A percentile compares a stretch with the other conserved stretches of the same genome.
These are phyloP conservation scores for Vinca major DNA, from an alignment of 305 asterid species.

Conservation along the genomic window DNA sequence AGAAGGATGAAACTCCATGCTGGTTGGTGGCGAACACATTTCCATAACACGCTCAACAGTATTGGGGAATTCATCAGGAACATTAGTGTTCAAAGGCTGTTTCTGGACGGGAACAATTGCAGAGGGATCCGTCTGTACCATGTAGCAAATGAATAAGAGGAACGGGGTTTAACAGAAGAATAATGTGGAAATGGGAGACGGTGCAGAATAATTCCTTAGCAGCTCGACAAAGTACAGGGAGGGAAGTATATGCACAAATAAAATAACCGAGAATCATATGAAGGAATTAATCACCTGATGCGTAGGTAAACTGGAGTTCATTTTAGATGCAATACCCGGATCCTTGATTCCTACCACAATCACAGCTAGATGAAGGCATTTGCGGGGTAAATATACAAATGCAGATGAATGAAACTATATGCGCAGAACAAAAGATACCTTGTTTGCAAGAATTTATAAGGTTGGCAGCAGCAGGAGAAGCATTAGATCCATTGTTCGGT, in stretches of 20 bases:
- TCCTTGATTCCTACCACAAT: conserved; percentile 21
- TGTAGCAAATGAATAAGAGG: conserved; percentile 2
- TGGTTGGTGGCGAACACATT: conserved; percentile 31
- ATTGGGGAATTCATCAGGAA: conserved; percentile 39
- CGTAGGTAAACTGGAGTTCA: conserved; percentile 17
- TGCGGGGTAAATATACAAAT: not conserved
- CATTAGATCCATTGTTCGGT: conserved; percentile 19
- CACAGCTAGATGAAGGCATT: conserved; percentile 16
- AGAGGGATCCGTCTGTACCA: conserved; percentile 33
- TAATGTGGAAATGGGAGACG: not conserved
- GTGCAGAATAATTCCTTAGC: not conserved
- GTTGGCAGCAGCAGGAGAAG: conserved; percentile 22
- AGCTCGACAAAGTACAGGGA: conserved; percentile 6
- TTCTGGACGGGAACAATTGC: conserved; percentile 10
- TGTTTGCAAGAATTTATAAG: conserved; percentile 10
- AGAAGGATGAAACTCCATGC: conserved; percentile 71
- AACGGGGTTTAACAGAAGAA: conserved; percentile 1
- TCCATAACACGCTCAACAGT: conserved; percentile 35
- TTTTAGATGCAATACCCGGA: conserved; percentile 17
- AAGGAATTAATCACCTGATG: conserved; percentile 40
- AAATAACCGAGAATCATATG: not conserved
- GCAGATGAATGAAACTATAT: not conserved
- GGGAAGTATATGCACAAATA: conserved; percentile 7
- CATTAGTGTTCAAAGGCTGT: conserved; percentile 21
- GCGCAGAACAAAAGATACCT: not conserved